Conservation (phyloP, 1,284 basidiomycete genomes). For the Exobasidium rhododendri region DNA sequence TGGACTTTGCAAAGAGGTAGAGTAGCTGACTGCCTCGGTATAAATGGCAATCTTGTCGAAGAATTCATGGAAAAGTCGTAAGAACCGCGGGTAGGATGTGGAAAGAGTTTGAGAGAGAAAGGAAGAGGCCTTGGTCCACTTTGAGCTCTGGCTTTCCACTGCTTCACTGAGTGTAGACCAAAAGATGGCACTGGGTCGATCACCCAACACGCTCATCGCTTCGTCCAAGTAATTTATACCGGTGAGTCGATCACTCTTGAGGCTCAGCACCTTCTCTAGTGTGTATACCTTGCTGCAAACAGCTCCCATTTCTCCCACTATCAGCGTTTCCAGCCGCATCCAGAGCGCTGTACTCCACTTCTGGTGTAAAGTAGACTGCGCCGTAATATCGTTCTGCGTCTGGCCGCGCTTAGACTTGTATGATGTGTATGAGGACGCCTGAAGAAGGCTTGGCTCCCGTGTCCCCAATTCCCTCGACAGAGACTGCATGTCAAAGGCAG, state of each 20-base stretch:
- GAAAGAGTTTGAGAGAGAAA: slow-evolving; percentile 84
- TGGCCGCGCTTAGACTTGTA: slow-evolving; percentile 5
- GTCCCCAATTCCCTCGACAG: slow-evolving; percentile 74
- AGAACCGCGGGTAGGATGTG: slow-evolving; percentile 74
- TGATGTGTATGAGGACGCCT: slow-evolving; percentile 11
- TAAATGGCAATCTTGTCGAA: slow-evolving; percentile 90
- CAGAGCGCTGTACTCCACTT: slow-evolving; percentile 61
- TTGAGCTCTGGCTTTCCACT: neutral
- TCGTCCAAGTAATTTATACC: slow-evolving; percentile 78
- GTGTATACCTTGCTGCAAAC: slow-evolving; percentile 76
- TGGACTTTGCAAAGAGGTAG: slow-evolving; percentile 75
- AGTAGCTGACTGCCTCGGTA: slow-evolving; percentile 81
- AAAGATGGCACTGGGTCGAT: slow-evolving; percentile 82
- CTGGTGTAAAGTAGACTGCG: slow-evolving; percentile 68
- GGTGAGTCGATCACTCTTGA: slow-evolving; percentile 66
- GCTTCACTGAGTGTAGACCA: slow-evolving; percentile 72
- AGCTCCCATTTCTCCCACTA: slow-evolving; percentile 76
- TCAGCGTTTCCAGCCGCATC: slow-evolving; percentile 73
- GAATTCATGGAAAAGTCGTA: slow-evolving; percentile 90
- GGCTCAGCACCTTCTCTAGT: slow-evolving; percentile 82
- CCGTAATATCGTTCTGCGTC: slow-evolving; percentile 23
- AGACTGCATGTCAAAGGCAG: slow-evolving; percentile 77
- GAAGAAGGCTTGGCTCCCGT: slow-evolving; percentile 2
- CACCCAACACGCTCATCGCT: slow-evolving; percentile 69
- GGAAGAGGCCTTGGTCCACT: slow-evolving; percentile 63